Percentiles rank a stretch among this genome's conserved stretches.
Evolutionary conservation across 352 stramenopile species (phyloP).

Genomic region (Phytophthora pisi): DNA sequence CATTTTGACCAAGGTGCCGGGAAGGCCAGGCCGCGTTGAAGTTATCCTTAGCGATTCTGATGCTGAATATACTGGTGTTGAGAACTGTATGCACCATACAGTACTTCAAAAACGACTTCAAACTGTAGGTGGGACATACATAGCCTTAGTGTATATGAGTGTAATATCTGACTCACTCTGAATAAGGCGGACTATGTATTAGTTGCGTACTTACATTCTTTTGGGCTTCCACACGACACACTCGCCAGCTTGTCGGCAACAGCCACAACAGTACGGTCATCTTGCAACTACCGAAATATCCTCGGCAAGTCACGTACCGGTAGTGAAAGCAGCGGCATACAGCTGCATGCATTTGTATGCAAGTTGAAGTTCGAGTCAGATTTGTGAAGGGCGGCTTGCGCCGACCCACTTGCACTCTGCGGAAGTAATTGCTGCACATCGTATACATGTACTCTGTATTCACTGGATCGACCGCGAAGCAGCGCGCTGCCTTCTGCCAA

Average conservation of each 20-base stretch:
- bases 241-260: neutral
- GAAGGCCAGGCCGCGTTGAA: neutral
- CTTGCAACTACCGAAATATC: neutral
- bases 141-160: neutral
- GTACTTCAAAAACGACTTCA: no score
- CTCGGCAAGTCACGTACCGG: no score
- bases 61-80: neutral
- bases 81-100: neutral
- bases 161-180: neutral
- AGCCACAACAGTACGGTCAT: neutral
- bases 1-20: neutral
- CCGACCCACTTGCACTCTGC: no score
- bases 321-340: no score
- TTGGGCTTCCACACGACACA: neutral
- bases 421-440: no score
- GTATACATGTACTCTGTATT: no score
- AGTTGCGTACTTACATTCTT: no score
- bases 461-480: no score
- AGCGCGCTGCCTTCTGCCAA: no score
- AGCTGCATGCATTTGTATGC: neutral
- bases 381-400: neutral
- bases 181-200: neutral
- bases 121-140: no score
- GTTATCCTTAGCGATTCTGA: neutral
- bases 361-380: constrained; percentile 12